Percentiles rank a stretch among this genome's conserved stretches.
Conservation (phyloP, 192 early-diverging fungal genomes). For the Mortierella claussenii region DNA sequence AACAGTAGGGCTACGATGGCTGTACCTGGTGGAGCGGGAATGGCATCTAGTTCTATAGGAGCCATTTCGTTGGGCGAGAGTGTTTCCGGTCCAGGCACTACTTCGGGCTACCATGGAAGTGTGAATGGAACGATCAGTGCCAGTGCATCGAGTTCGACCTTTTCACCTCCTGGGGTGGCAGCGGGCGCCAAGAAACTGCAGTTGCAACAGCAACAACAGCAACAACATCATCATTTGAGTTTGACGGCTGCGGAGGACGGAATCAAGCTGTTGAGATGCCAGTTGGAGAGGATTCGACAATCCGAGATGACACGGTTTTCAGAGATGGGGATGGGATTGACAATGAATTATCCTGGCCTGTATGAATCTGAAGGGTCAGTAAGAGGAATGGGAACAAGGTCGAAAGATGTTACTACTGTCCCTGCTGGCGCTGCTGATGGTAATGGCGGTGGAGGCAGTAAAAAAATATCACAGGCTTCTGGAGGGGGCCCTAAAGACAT, state of each 20-base stretch:
- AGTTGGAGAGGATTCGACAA: constrained; percentile 47
- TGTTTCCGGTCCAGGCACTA: constrained; percentile 5
- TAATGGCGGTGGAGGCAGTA: background rate
- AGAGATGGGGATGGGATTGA: constrained; percentile 47
- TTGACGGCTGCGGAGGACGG: constrained; percentile 46
- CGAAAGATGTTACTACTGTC: background rate
- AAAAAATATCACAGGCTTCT: too few relatives aligned
- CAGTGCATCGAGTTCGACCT: background rate
- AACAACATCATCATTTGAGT: constrained; percentile 49
- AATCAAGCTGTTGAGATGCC: constrained; percentile 46
- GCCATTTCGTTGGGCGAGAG: constrained; percentile 13
- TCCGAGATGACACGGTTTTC: constrained; percentile 48
- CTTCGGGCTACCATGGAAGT: background rate
- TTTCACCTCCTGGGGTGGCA: background rate
- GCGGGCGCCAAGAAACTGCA: constrained; percentile 34
- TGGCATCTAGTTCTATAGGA: constrained; percentile 15
- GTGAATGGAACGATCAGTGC: background rate
- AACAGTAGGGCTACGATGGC: background rate
- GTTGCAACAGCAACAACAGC: too few relatives aligned
- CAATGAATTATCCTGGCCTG: constrained; percentile 32
- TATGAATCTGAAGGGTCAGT: too few relatives aligned
- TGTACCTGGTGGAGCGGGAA: background rate
- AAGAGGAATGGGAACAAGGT: too few relatives aligned
- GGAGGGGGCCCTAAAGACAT: too few relatives aligned
- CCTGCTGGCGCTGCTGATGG: background rate